Evolutionary conservation across 2,329 filamentous ascomycete species (phyloP).

Genomic region (Apiospora hydei): DNA sequence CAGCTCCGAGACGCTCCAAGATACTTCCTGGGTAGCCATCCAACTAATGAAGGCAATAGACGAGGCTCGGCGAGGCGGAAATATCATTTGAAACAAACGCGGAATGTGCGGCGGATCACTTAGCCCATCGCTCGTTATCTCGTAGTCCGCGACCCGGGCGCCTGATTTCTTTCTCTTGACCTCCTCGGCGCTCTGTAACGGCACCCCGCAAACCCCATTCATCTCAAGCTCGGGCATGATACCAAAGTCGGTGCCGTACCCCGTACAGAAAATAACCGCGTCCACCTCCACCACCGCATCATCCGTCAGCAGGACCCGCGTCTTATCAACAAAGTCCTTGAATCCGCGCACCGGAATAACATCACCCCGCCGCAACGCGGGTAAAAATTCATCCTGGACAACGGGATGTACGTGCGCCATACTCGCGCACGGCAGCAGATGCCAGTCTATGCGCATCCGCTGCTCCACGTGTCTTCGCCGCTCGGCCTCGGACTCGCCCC

Average conservation of each 20-base stretch:
- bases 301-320: conserved; percentile 30
- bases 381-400: conserved; percentile 35
- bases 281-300: conserved; percentile 30
- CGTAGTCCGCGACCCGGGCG: too few relatives aligned
- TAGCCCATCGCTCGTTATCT: too few relatives aligned
- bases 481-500: neutral
- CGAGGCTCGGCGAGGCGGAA: conserved; percentile 34
- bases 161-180: neutral
- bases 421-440: conserved; percentile 31
- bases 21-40: conserved; percentile 32
- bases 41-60: conserved; percentile 35
- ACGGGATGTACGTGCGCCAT: conserved; percentile 31
- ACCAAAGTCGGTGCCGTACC: conserved; percentile 33
- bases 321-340: conserved; percentile 30
- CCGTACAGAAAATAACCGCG: conserved; percentile 35
- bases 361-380: conserved; percentile 30
- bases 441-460: conserved; percentile 32
- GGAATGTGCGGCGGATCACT: conserved; percentile 27
- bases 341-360: conserved; percentile 32
- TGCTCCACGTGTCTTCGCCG: conserved; percentile 27
- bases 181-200: neutral
- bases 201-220: conserved; percentile 24
- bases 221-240: conserved; percentile 36
- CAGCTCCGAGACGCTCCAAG: conserved; percentile 34
- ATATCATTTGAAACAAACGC: conserved; percentile 35